phyloP scores from a whole-genome alignment of 495 filamentous ascomycete species.

The Margaritispora aquatica region DNA sequence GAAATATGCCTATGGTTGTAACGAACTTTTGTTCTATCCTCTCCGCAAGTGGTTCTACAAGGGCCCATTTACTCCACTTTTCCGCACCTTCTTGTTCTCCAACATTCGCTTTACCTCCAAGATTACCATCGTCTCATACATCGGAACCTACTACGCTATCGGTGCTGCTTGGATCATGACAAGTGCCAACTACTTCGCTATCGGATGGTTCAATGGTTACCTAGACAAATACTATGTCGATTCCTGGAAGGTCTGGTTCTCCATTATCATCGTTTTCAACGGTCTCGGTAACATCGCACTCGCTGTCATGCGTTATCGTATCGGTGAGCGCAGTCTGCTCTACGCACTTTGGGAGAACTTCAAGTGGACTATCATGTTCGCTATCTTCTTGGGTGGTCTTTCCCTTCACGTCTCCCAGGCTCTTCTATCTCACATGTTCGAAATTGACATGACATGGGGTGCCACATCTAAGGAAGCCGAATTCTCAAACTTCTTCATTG shows the following conservation, averaged over 20 bases:
- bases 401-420: slow-evolving; percentile 64
- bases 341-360: slow-evolving; percentile 59
- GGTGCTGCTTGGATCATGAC: slow-evolving; percentile 76
- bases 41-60: slow-evolving; percentile 55
- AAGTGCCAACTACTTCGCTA: slow-evolving; percentile 68
- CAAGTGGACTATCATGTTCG: slow-evolving; percentile 65
- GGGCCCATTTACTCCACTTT: slow-evolving; percentile 70
- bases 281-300: slow-evolving; percentile 59
- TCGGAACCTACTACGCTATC: slow-evolving; percentile 84
- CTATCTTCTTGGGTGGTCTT: slow-evolving; percentile 65
- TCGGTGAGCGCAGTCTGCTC: slow-evolving; percentile 48
- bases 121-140: slow-evolving; percentile 74
- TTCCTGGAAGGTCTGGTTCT: slow-evolving; percentile 73
- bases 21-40: slow-evolving; percentile 75
- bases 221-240: slow-evolving; percentile 72
- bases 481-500: slow-evolving; percentile 74
- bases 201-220: slow-evolving; percentile 68
- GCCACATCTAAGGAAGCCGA: slow-evolving; percentile 67
- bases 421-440: slow-evolving; percentile 63
- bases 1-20: slow-evolving; percentile 85
- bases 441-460: slow-evolving; percentile 68
- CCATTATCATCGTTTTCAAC: slow-evolving; percentile 67
- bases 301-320: slow-evolving; percentile 62
- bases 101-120: slow-evolving; percentile 74
- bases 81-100: slow-evolving; percentile 62